phyloP scores from a whole-genome alignment of 306 rosid species.

The Amphicarpaea edgeworthii region DNA sequence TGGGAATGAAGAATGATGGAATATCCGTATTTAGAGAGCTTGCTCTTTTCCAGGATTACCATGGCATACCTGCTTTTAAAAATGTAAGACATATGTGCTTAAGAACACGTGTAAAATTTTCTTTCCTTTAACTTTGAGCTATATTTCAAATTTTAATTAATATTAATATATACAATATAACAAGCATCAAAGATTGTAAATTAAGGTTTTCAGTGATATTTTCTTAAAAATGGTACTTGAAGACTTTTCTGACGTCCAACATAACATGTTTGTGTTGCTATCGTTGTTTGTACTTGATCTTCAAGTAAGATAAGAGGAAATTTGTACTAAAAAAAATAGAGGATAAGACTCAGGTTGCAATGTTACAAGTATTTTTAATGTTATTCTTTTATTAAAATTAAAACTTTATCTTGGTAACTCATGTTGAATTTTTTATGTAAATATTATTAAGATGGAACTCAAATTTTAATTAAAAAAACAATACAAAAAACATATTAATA shows the following conservation, averaged over 20 bases:
- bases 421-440: background rate
- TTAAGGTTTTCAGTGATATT: background rate
- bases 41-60: slow-evolving; percentile 92
- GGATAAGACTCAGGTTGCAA: background rate
- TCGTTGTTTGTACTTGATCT: background rate
- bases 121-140: background rate
- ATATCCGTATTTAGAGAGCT: slow-evolving; percentile 70
- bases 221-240: background rate
- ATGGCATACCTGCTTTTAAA: slow-evolving; percentile 81
- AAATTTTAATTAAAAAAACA: background rate
- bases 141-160: background rate
- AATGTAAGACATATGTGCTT: no score
- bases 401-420: background rate
- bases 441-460: background rate
- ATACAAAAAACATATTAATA: background rate
- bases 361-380: background rate
- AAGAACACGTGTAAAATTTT: background rate
- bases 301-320: background rate
- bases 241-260: background rate
- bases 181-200: no score
- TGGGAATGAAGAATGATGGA: slow-evolving; percentile 65
- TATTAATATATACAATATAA: no score
- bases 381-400: background rate
- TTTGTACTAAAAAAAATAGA: background rate
- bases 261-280: background rate